A percentile compares a stretch with the other conserved stretches of the same genome.
Evolutionary conservation across 805 yeast genomes (phyloP).

Genomic region (Kazachstania psychrophila): DNA sequence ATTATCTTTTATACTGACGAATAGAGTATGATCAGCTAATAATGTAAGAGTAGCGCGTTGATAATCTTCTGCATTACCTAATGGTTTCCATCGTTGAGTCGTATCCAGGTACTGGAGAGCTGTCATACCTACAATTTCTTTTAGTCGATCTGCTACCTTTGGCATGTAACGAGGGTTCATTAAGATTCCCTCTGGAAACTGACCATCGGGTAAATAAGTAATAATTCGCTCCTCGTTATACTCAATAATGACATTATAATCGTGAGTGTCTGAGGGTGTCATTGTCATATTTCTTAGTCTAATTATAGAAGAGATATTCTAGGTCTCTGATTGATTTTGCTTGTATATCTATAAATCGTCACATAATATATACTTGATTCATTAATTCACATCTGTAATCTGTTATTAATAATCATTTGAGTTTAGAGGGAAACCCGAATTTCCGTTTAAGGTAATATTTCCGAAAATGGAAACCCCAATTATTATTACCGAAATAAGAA

Average conservation of each 20-base stretch:
- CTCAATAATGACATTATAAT: conserved; percentile 1
- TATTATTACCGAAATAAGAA: neutral
- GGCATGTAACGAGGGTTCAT: neutral
- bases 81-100: neutral
- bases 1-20: neutral
- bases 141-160: neutral
- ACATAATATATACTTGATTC: too few species aligned
- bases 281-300: too few species aligned
- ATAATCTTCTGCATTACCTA: neutral
- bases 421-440: too few species aligned
- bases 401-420: too few species aligned
- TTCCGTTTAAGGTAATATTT: too few species aligned
- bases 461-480: too few species aligned
- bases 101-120: neutral
- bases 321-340: too few species aligned
- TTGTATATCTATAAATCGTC: too few species aligned
- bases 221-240: neutral
- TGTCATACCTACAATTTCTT: neutral
- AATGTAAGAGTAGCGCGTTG: neutral
- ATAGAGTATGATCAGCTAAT: neutral
- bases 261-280: too few species aligned
- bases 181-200: neutral
- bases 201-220: conserved; percentile 1
- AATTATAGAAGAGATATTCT: too few species aligned
- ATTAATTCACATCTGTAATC: too few species aligned